Evolutionary conservation across 352 stramenopile genomes (phyloP).

Genomic region (Pythium rishiriense): DNA sequence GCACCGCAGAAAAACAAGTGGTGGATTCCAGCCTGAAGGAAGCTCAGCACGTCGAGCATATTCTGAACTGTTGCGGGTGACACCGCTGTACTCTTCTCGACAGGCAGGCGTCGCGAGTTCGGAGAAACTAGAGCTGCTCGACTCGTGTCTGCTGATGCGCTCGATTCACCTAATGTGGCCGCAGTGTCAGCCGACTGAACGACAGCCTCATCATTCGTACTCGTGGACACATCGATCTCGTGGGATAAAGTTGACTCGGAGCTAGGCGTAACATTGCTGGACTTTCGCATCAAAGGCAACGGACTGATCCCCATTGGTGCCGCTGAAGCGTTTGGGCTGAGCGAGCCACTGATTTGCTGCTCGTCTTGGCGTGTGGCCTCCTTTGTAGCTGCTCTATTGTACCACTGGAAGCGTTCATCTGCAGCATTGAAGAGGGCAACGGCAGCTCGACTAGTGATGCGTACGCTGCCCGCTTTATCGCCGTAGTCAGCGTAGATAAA

Average conservation of each 20-base stretch:
- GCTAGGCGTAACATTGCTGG: conserved; percentile 19
- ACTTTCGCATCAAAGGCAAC: conserved; percentile 15
- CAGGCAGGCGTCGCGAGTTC: conserved; percentile 21
- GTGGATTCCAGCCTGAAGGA: conserved; percentile 42
- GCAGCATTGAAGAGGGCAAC: conserved; percentile 44
- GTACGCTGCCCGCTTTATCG: conserved; percentile 43
- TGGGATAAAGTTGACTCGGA: not conserved
- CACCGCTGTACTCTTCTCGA: conserved; percentile 35
- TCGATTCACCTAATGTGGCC: not conserved
- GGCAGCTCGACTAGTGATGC: conserved; percentile 31
- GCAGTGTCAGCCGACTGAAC: not conserved
- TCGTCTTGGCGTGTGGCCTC: not conserved
- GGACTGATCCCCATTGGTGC: conserved; percentile 13
- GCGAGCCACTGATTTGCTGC: not conserved
- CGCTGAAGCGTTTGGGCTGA: not conserved
- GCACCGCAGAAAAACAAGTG: conserved; percentile 47
- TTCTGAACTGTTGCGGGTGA: conserved; percentile 41
- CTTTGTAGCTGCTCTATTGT: conserved; percentile 40
- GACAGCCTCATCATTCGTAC: not conserved
- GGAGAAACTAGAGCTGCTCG: not conserved
- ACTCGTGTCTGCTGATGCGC: not conserved
- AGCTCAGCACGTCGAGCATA: conserved; percentile 50
- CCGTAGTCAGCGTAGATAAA: conserved; percentile 47
- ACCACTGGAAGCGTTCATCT: conserved; percentile 70
- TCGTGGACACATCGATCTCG: not conserved